These are phyloP conservation scores for Colletotrichum cereale DNA, from an alignment of 2,329 filamentous ascomycete species.

Conservation along the genomic window DNA sequence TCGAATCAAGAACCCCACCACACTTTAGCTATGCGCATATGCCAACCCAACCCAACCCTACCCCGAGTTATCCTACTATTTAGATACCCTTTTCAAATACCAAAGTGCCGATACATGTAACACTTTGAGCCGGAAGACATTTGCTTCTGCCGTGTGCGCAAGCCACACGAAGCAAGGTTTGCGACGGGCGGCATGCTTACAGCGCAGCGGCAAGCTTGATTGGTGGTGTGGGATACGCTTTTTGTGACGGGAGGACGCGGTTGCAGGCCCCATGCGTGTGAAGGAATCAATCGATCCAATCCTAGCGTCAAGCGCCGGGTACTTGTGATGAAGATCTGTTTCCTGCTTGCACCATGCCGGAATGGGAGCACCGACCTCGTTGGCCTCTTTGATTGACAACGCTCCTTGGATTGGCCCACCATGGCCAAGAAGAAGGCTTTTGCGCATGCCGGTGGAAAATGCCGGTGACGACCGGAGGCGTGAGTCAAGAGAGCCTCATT, in stretches of 20 bases:
- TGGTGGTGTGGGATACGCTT: conserved; percentile 28
- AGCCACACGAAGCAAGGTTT: background rate
- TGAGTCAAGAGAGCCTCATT: conserved; percentile 35
- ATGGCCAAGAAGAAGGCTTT: background rate
- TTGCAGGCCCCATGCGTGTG: conserved; percentile 26
- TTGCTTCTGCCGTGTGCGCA: background rate
- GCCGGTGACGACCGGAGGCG: conserved; percentile 19
- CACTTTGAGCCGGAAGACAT: background rate
- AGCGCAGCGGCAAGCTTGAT: conserved; percentile 16
- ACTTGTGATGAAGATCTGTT: conserved; percentile 1
- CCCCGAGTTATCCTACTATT: conserved; percentile 14
- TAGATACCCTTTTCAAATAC: conserved; percentile 38
- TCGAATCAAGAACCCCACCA: conserved; percentile 1
- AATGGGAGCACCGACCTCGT: conserved; percentile 11
- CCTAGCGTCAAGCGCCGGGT: conserved; percentile 6
- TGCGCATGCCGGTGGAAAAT: conserved; percentile 11
- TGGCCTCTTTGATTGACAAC: background rate
- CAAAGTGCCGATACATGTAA: conserved; percentile 21
- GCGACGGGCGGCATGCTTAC: conserved; percentile 3
- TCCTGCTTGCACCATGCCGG: conserved; percentile 2
- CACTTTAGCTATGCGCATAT: background rate
- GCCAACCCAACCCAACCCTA: background rate
- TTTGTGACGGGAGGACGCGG: conserved; percentile 21
- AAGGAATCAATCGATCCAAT: conserved; percentile 5
- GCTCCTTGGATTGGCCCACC: background rate